Base-by-base conservation (phyloP, 208 protist genomes). In the Acanthamoeba lenticulata region DNA sequence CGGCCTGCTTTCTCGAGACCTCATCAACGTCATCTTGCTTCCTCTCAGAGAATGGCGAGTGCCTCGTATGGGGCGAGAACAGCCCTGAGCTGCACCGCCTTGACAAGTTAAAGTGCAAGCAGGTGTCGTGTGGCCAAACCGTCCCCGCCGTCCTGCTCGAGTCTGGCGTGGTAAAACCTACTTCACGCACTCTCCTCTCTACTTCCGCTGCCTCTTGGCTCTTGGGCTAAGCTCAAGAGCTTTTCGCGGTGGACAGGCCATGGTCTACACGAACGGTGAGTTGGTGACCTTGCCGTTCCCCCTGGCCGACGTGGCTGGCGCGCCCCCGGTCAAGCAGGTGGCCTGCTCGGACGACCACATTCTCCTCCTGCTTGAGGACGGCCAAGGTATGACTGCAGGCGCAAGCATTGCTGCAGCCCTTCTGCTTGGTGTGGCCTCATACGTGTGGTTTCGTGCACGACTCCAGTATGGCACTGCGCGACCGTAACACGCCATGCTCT, bases 261-360 rank as follows among this genome's bases (percentile, higher is more conserved):
- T 6, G 65, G n/a, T 74, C 1, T 40, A 74, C 34, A 38, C 4
- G n/a, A 17, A 13, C n/a, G 34, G 38, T n/a, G 15, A 77, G 3
- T 34, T 65, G 38, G 15, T 44, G 7, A 7, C 38, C 3, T 17
- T 45, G 67, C 29, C 38, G 32, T 42, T 77, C 38, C 67, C 19
- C 9, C 1, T 2, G 13, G 19, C 9, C 19, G 67, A 44, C 1
- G 67, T 15, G 1, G 34, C 24, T 2, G 15, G 1, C 17, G 4
- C 67, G 13, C 2, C 21, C 29, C 34, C 15, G 67, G 34, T 77
- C 34, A 77, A 77, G 67, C 67, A 77, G 42, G 32, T 85, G 6
- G 74, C 74, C 74, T 85, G 74, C 19, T 1, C 42, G 3, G 74
- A 85, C n/a, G 74, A 85, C 42, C 74, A 85, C 44, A 85, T 85